A percentile compares a stretch with the other conserved stretches of the same genome.
Evolutionary conservation across 2,329 filamentous ascomycete genomes (phyloP).

Genomic region (Xylariaceae sp.): DNA sequence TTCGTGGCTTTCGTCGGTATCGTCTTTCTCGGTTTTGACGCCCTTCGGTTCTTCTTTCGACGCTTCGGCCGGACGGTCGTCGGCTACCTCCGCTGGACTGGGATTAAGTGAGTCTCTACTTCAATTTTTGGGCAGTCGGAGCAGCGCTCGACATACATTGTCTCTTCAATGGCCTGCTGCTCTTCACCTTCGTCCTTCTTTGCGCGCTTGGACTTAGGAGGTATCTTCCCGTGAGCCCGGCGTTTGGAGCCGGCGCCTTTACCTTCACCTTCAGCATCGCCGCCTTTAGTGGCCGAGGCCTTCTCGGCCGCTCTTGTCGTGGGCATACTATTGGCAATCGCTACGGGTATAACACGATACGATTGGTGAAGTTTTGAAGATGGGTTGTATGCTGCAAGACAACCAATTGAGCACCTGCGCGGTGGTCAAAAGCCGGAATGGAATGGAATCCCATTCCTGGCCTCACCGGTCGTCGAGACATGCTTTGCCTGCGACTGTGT

Average conservation of each 20-base stretch:
- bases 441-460: background rate
- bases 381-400: background rate
- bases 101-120: slow-evolving; percentile 12
- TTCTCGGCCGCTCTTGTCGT: slow-evolving; percentile 27
- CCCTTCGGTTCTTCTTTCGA: slow-evolving; percentile 14
- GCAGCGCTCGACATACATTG: slow-evolving; percentile 23
- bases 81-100: slow-evolving; percentile 27
- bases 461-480: background rate
- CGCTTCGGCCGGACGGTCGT: slow-evolving; percentile 12
- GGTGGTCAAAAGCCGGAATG: background rate
- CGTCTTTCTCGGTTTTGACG: slow-evolving; percentile 2
- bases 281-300: slow-evolving; percentile 3
- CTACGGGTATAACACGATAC: background rate
- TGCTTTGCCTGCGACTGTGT: background rate
- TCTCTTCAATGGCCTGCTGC: slow-evolving; percentile 52
- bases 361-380: background rate
- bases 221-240: slow-evolving; percentile 30
- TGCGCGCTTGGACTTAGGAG: slow-evolving; percentile 40
- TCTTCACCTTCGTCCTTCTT: slow-evolving; percentile 35
- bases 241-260: slow-evolving; percentile 35
- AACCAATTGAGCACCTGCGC: background rate
- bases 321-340: slow-evolving; percentile 18
- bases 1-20: slow-evolving; percentile 39
- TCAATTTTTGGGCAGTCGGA: background rate
- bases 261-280: slow-evolving; percentile 9